Evolutionary conservation across 768 basidiomycete species (phyloP), one percentile per base, ranked within the genome.

Genomic region (Chlorophyllum brunneum): DNA sequence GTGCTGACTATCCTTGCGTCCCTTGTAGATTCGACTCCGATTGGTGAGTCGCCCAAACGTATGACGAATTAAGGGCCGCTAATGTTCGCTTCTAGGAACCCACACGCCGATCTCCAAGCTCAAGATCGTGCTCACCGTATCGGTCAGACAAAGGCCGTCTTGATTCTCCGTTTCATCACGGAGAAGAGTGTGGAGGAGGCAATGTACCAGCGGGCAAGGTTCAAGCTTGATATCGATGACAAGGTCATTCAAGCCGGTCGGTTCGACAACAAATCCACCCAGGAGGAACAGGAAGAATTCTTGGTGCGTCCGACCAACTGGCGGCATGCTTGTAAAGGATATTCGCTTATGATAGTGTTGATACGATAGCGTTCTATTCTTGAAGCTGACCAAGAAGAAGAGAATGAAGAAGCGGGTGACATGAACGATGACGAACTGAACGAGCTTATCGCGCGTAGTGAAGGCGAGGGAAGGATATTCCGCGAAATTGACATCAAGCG

Each of bases 101-200:
- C 95, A 41, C 95, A 98, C 61, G 95, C 97, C 45, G 95, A 99
- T 85, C 73, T 98, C 56, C 97, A 99, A 70, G 97, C 97, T 10
- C 97, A 99, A 68, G 95, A 99, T 82, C 92, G 95, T 78, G 92
- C 92, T 9, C 95, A 99, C 79, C 95, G 97, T 80, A 99, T 99
- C 62, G 97, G 97, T 54, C 97, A 99, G 66, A 99, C 97, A 54
- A 95, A 95, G 69, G 90, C 94, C 39, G 97, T 99, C 16, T 85
- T 95, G 27, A 98, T 99, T 57, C 77, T 98, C 58, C 85, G 95
- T 56, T 91, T 99, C 68, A 95, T 99, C 65, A 97, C 95, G 3
- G 92, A 97, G 68, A 93, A 94, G 75, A 95, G 94, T 57, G 93
- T 99, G 20, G 97, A 98, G 70, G 97, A 98, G 70, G 92, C 94